These are phyloP conservation scores for Danielia oregonensis DNA, from an alignment of 805 yeast genomes.

Conservation along the genomic window DNA sequence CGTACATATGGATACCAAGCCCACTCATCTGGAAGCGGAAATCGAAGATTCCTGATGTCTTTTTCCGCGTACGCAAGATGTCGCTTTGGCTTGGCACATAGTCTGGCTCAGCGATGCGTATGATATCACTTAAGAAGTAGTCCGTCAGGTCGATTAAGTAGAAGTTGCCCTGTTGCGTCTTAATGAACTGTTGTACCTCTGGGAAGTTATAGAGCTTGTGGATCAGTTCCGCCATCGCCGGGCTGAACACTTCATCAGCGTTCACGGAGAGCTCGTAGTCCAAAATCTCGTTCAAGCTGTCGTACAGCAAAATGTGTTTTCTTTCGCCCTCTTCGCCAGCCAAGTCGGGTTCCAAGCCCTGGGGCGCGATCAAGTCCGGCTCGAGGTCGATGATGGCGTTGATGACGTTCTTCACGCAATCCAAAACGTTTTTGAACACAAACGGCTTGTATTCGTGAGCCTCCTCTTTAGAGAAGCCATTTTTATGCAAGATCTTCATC, in stretches of 20 bases:
- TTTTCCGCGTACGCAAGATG: constrained; percentile 81
- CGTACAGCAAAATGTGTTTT: constrained; percentile 22
- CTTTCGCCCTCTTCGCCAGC: constrained; percentile 3
- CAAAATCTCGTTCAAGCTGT: constrained; percentile 43
- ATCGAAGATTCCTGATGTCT: constrained; percentile 90
- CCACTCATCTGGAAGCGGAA: constrained; percentile 73
- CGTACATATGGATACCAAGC: constrained; percentile 48
- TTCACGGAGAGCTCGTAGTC: constrained; percentile 50
- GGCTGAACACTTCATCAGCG: constrained; percentile 50
- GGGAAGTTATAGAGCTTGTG: constrained; percentile 52
- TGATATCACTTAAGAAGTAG: constrained; percentile 67
- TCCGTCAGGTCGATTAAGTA: constrained; percentile 83
- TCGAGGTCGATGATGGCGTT: constrained; percentile 59
- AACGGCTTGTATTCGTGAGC: constrained; percentile 70
- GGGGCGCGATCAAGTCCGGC: constrained; percentile 32
- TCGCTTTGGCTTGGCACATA: constrained; percentile 76
- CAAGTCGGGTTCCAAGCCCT: constrained; percentile 4
- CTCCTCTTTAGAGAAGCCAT: constrained; percentile 71
- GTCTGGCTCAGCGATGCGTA: constrained; percentile 53
- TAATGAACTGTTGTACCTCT: constrained; percentile 53
- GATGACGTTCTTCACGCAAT: constrained; percentile 68
- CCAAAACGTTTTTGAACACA: constrained; percentile 72
- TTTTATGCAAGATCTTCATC: constrained; percentile 72
- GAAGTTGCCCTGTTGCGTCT: constrained; percentile 62
- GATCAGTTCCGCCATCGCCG: constrained; percentile 46